Base-by-base conservation (phyloP, 768 basidiomycete species). In the Leccinum aurantiacum region DNA sequence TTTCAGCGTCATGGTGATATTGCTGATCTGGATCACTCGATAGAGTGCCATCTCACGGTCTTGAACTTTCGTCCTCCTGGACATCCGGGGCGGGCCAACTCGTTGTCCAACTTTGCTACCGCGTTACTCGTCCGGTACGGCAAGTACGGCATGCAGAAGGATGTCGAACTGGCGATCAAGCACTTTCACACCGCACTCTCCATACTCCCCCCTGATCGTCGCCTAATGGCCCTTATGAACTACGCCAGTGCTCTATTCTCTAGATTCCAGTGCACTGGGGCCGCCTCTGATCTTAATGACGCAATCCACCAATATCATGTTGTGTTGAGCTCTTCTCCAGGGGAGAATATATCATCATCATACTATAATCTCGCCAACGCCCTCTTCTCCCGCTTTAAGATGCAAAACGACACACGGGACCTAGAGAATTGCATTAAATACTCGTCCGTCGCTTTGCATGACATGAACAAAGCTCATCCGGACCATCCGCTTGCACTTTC, bases 321-420 rank as follows among this genome's bases (percentile, higher is more conserved):
- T 11, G 63, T 68, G 13, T 51, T 72, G 38, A 63, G 69, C 49
- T 61, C 53, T 52, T 62, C 60, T 50, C 54, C 52, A 17, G 53
- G 52, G 9, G 65, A 71, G 47, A 65, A 65, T 31, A 64, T 53
- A 54, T 57, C 65, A 17, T 58, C 66, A 3, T 64, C 65, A 8
- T 64, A 60, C 50, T 72, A 71, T 53, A 72, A 70, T 56, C 72
- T 73, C 31, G 72, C 70, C 49, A 72, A 71, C 44, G 71, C 72
- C 25, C 51, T 74, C 48, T 57, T 74, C 19, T 70, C 67, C 41
- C 71, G 72, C 29, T 72, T 65, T 62, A 72, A 70, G 53, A 9
- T 68, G 6, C 52, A 60, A 54, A 60, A 56, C 6, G 44, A 65
- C n/a, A 48, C 31, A n/a, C 48, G 60, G 6, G 71, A 73, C 54